Evolutionary conservation across 306 rosid genomes (phyloP), one percentile per base, ranked within the genome.

Genomic region (Acacia acuminata): DNA sequence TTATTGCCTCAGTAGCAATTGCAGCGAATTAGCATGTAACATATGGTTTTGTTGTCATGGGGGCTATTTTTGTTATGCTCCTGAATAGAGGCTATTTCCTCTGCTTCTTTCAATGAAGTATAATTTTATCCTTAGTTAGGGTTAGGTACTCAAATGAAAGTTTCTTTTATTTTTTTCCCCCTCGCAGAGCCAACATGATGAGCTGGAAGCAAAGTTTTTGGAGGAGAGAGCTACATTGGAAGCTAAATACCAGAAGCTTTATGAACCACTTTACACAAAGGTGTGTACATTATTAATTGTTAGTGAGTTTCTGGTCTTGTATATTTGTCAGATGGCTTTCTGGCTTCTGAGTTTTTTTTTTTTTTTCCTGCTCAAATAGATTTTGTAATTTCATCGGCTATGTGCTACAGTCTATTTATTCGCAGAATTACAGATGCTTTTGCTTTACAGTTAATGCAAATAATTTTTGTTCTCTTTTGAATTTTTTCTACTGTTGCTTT

Each of bases 191-290:
- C 63, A 79, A 67, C 87, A 87, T 75, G 83, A 87, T 44, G 86
- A 81, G 63, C 48, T 85, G 72, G 85, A 85, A 81, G 73, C 85
- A n/a, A 83, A 87, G 78, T 85, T 81, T 69, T 75, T 89, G 74
- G 89, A 85, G 81, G 92, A 89, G 76, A 76, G 88, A 72, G 85
- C 89, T 14, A 48, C 66, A 66, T 82, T 89, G 85, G 89, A 87
- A 82, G 89, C 85, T 79, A 89, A 81, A 81, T 89, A 89, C 83
- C 87, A 81, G 69, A 83, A 85, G 76, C 88, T 79, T 75, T 85
- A 83, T 73, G 88, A 81, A 75, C 88, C 86, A 8, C 76, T 87
- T 50, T 89, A 87, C 86, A 22, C 83, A 61, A 85, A 89, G 86
- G 92, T 89, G 78, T 63, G 74, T 67, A 45, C 56, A 61, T 45